Percentiles rank a stretch among this genome's conserved stretches.
These are phyloP conservation scores for Neospora caninum DNA, from an alignment of 169 alveolate genomes.

Conservation along the genomic window DNA sequence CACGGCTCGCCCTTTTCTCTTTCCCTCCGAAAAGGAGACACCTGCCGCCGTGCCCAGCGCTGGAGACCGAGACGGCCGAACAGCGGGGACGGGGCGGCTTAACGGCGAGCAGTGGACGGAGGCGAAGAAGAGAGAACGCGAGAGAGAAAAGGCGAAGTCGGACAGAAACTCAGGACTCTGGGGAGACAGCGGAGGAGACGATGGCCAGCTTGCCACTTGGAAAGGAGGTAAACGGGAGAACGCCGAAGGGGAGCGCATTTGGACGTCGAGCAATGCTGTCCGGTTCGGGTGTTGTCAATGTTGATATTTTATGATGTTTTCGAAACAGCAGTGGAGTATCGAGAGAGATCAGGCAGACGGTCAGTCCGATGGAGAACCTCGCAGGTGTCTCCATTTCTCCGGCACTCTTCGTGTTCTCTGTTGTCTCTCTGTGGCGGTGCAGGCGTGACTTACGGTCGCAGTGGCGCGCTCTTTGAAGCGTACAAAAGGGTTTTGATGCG, in stretches of 20 bases:
- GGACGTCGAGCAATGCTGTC: too few species aligned
- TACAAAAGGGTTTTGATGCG: not conserved
- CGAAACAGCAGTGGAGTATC: not conserved
- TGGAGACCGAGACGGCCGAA: too few species aligned
- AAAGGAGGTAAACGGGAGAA: too few species aligned
- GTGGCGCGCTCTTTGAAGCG: not conserved
- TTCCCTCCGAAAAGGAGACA: too few species aligned
- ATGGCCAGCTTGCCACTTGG: too few species aligned
- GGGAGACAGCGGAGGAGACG: not conserved
- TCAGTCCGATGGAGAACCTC: too few species aligned
- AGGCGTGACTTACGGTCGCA: not conserved
- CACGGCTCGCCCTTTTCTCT: not conserved
- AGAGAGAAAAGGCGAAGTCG: not conserved
- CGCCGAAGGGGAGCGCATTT: too few species aligned
- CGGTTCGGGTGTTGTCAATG: too few species aligned
- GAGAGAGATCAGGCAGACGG: not conserved
- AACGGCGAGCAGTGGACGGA: not conserved
- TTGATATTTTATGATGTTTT: not conserved
- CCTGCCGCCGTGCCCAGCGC: too few species aligned
- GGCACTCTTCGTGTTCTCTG: not conserved
- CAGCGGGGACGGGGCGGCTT: too few species aligned
- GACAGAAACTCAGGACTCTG: not conserved
- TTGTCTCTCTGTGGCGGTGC: not conserved
- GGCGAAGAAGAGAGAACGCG: slow-evolving; percentile 1
- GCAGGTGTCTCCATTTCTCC: too few species aligned